Percentiles rank a stretch among this genome's conserved stretches.
Conservation (phyloP, 2,329 filamentous ascomycete genomes). For the Stachybotrys chartarum region DNA sequence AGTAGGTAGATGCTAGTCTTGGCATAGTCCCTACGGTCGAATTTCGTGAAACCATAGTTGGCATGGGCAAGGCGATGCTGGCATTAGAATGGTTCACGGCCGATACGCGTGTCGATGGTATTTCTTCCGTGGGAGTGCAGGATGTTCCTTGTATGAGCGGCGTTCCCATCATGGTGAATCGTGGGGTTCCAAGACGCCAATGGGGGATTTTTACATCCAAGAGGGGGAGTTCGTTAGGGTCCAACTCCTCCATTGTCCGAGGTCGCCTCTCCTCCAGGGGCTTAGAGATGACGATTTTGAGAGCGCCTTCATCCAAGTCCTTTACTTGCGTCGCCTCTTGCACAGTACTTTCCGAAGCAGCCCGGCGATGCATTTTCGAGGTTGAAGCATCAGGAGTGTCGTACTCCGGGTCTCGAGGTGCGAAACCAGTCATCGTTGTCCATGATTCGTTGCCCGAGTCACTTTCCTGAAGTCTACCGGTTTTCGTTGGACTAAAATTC, state of each 20-base stretch:
- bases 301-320: constrained; percentile 56
- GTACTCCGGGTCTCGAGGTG: constrained; percentile 25
- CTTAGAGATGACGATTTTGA: constrained; percentile 76
- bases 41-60: background rate
- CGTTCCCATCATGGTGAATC: constrained; percentile 70
- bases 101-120: constrained; percentile 54
- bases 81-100: constrained; percentile 30
- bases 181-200: constrained; percentile 74
- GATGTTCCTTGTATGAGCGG: constrained; percentile 75
- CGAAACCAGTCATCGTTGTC: constrained; percentile 32
- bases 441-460: constrained; percentile 28
- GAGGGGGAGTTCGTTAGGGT: constrained; percentile 38
- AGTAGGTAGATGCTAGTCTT: background rate
- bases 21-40: background rate
- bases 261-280: constrained; percentile 53
- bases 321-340: constrained; percentile 52
- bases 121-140: constrained; percentile 61
- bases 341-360: constrained; percentile 70
- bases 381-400: constrained; percentile 20
- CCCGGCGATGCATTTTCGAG: constrained; percentile 45
- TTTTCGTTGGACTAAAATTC: constrained; percentile 24
- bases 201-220: constrained; percentile 75
- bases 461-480: constrained; percentile 14
- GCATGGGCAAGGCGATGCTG: constrained; percentile 14
- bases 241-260: constrained; percentile 54